phyloP scores from a whole-genome alignment of 2,329 filamentous ascomycete species.

The Seiridium cupressi region DNA sequence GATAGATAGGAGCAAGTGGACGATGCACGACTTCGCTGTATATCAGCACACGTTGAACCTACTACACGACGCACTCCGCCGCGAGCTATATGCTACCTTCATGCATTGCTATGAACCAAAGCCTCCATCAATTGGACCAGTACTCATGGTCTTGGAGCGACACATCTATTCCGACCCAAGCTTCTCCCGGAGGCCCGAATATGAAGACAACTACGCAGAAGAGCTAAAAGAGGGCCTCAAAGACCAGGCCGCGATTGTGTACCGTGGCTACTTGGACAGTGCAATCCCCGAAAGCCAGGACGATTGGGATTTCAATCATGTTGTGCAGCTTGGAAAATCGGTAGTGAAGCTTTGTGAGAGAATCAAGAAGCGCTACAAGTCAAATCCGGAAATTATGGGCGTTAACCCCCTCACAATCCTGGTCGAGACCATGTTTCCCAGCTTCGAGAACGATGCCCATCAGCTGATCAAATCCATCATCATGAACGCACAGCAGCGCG shows the following conservation, averaged over 20 bases:
- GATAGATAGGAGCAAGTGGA: slow-evolving; percentile 64
- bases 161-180: slow-evolving; percentile 78
- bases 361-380: slow-evolving; percentile 89
- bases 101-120: slow-evolving; percentile 89
- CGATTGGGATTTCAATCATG: slow-evolving; percentile 86
- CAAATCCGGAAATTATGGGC: slow-evolving; percentile 84
- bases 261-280: slow-evolving; percentile 74
- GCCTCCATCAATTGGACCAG: slow-evolving; percentile 73
- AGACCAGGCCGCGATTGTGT: slow-evolving; percentile 74
- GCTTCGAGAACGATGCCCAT: slow-evolving; percentile 84
- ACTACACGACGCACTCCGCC: slow-evolving; percentile 77
- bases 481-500: slow-evolving; percentile 65
- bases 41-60: slow-evolving; percentile 75
- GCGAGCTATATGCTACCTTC: slow-evolving; percentile 85
- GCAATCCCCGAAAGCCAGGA: slow-evolving; percentile 78
- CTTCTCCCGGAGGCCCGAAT: slow-evolving; percentile 70
- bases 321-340: slow-evolving; percentile 83
- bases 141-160: slow-evolving; percentile 77
- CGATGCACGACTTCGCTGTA: slow-evolving; percentile 62
- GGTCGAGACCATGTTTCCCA: slow-evolving; percentile 80
- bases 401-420: slow-evolving; percentile 65
- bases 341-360: slow-evolving; percentile 83
- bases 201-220: slow-evolving; percentile 68
- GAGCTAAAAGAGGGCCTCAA: slow-evolving; percentile 72
- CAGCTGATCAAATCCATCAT: slow-evolving; percentile 83